These are phyloP conservation scores for Coemansia sp. DNA, from an alignment of 192 early-diverging fungal genomes.

Conservation along the genomic window DNA sequence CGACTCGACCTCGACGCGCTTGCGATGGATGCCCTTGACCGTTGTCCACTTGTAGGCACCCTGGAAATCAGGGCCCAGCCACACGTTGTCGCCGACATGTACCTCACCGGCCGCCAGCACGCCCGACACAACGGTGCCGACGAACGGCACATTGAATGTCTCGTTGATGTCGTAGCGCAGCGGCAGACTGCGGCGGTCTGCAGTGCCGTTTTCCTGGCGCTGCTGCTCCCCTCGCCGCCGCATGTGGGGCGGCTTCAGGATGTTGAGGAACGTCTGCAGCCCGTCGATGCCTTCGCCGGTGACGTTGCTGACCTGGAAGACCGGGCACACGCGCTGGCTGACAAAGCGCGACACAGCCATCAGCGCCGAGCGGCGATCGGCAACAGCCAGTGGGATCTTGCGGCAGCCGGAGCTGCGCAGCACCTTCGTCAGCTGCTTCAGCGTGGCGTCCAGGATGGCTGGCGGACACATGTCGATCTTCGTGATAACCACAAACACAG, in stretches of 20 bases:
- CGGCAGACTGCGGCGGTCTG: slow-evolving; percentile 23
- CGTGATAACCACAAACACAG: slow-evolving; percentile 90
- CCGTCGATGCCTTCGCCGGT: slow-evolving; percentile 76
- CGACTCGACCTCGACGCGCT: slow-evolving; percentile 73
- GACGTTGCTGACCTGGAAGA: slow-evolving; percentile 94
- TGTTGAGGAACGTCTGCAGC: slow-evolving; percentile 82
- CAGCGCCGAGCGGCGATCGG: slow-evolving; percentile 71
- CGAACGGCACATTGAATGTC: slow-evolving; percentile 87
- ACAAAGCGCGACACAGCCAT: slow-evolving; percentile 80
- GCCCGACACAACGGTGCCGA: slow-evolving; percentile 89
- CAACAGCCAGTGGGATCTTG: slow-evolving; percentile 88
- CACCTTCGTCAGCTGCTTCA: slow-evolving; percentile 80
- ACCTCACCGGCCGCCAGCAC: slow-evolving; percentile 72
- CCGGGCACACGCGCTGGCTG: slow-evolving; percentile 85
- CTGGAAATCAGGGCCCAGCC: slow-evolving; percentile 83
- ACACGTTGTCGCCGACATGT: slow-evolving; percentile 76
- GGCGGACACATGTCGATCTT: slow-evolving; percentile 94
- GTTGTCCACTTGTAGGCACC: slow-evolving; percentile 77
- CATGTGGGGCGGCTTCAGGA: slow-evolving; percentile 58
- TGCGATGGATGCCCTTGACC: slow-evolving; percentile 86
- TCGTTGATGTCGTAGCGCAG: slow-evolving; percentile 88
- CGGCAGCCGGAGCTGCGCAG: slow-evolving; percentile 86
- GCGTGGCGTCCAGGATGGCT: slow-evolving; percentile 77
- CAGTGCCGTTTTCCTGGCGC: neutral
- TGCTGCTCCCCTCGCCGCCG: neutral